Evolutionary conservation across 495 filamentous ascomycete genomes (phyloP), one percentile per base, ranked within the genome.

Genomic region (Tuber brumale): DNA sequence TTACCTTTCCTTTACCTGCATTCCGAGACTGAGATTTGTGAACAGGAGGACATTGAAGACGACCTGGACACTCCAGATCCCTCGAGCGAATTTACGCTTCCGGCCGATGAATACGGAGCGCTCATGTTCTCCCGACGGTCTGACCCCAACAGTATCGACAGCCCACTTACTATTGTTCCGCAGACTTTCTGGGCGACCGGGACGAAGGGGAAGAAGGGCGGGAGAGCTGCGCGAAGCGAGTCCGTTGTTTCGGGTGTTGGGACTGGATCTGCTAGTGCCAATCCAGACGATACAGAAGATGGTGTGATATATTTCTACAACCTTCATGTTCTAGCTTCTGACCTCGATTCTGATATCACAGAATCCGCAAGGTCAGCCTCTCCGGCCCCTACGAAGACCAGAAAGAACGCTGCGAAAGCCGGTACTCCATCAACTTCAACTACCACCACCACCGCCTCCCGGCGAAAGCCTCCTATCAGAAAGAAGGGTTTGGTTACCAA

Each of bases 81-180:
- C 14, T 85, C 85, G 46, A 92, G 89, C 77, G 88, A 93, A 31
- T 97, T 97, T 77, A 85, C 87, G 70, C 88, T 97, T n/a, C 93
- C 93, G 0, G 85, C 88, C 44, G 89, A 91, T 23, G 91, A 95
- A 69, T 97, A 90, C 81, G 90, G 88, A 72, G 91, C 93, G 1
- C 78, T 91, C 77, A 95, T 93, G 86, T 91, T 92, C 83, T 87
- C 88, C 75, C 88, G 88, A 72, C 86, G 91, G 27, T 84, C 91
- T 10, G 91, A 90, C 2, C 85, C 86, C 76, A 86, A 86, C 0
- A 91, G 86, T 82, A 87, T 82, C 82, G 89, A 84, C 81, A 86
- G 69, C 89, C 92, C 71, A 88, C 89, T 19, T 85, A 86, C 27
- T 21, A 27, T 74, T 16, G 74, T 77, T 7, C 72, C 78, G n/a